Evolutionary conservation across 2,329 filamentous ascomycete genomes (phyloP), one percentile per base, ranked within the genome.

Genomic region (Pezicula radicicola): DNA sequence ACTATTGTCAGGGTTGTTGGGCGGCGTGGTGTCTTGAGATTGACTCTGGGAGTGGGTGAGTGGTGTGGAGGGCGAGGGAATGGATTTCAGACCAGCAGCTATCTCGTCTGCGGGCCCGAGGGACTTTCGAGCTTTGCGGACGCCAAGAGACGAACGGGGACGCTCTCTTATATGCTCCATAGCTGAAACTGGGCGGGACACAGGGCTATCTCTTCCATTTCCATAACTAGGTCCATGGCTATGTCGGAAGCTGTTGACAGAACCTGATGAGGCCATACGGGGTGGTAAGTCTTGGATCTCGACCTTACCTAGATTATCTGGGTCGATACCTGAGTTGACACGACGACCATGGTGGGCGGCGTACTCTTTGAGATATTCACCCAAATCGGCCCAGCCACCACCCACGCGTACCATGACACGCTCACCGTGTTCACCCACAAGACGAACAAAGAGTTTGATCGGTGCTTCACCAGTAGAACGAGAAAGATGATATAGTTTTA

Each of bases 371-470:
- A 99, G 78, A 65, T 97, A 99, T 69, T 97, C 94, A 36, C 89
- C 93, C 18, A 99, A 76, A 69, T 99, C 94, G 13, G 92, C 91
- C 94, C 94, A 99, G n/a, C 94, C 94, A 53, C 94, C 94, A 12
- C 94, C 94, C 12, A 99, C 93, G 35, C 94, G 88, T 7, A 99
- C 94, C 94, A 99, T 97, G 55, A 97, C 91, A 48, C 94, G 85
- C 69, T 97, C 91, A 15, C 89, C 90, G 51, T 84, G 80, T 68
- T 96, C 91, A 46, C 94, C 94, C 2, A 99, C 92, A 2, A 91
- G 85, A 15, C 94, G 88, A 48, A 99, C 92, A 64, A 95, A 96
- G 5, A 99, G 81, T 71, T 97, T 97, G 66, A 97, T 92, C 0
- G 94, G 94, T 12, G 90, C 83, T 58, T 94, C 87, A 51, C 89